Evolutionary conservation across 1,139 yeast species (phyloP), one percentile per base, ranked within the genome.

Genomic region (Casaregolazyma lundiana): DNA sequence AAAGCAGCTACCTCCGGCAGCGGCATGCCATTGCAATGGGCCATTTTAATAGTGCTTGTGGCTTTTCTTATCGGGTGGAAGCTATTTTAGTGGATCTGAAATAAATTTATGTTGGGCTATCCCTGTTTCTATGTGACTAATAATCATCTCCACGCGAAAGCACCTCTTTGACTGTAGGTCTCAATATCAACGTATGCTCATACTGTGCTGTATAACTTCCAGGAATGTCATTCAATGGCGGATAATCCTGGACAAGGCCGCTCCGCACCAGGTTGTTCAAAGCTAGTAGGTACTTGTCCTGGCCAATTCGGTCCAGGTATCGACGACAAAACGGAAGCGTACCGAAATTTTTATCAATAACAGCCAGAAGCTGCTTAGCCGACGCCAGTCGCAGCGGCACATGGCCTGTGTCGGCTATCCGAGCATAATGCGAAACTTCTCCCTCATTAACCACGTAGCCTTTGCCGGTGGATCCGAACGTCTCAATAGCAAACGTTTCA

Each of bases 261-360:
- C 85, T 78, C 65, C 82, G 81, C 45, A 89, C 96, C 63, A 92
- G 74, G 58, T 80, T 84, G 68, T 84, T 89, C 65, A 92, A 76
- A n/a, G 96, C 97, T 57, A 86, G 73, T 53, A 90, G 72, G 61
- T 92, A 90, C 67, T 89, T 89, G 41, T 89, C 96, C 63, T 92
- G 95, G 15, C 94, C 97, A 4, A 86, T 62, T 56, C 95, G 76
- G 63, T 94, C 99, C 63, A 92, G 74, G 65, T 92, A 94, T 59
- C 99, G 76, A 60, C 97, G 82, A 70, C 98, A 92, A 80, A 92
- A 92, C 5, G 99, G 98, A 57, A 92, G 75, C 1, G 97, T 88
- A 38, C 97, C 97, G 62, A 92, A 92, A 59, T 84, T 80, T 50
- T 76, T 73, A 63, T 88, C 82, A 59, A 92, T 92, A 16, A 80